Evolutionary conservation across 225 moss, liverwort and hornwort species (phyloP).

Genomic region (Pseudoscleropodium purum): DNA sequence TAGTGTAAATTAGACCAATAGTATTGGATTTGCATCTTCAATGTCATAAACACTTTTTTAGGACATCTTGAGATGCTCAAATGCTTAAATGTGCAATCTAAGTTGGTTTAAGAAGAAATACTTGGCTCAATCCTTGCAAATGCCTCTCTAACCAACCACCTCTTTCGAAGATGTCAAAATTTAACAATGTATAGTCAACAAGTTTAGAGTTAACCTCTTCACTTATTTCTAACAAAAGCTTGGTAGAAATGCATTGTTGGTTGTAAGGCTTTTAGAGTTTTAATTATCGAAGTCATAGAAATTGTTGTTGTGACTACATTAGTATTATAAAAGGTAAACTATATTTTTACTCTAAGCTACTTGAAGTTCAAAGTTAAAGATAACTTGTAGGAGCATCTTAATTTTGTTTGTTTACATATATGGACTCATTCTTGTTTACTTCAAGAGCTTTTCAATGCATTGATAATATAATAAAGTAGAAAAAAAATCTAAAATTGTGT

Average conservation of each 20-base stretch:
- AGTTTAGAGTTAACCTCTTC: background rate
- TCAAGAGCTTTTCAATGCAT: background rate
- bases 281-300: background rate
- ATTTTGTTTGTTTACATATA: background rate
- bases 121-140: background rate
- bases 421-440: background rate
- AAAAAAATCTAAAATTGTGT: background rate
- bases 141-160: background rate
- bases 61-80: background rate
- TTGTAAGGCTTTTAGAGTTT: accelerated
- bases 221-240: background rate
- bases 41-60: background rate
- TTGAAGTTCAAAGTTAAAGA: background rate
- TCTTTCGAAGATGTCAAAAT: background rate
- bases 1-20: background rate
- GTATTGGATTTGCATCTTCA: background rate
- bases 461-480: no score
- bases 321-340: background rate
- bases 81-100: background rate
- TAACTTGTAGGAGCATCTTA: background rate
- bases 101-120: background rate
- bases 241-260: background rate
- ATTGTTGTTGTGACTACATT: background rate
- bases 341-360: background rate
- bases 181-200: background rate